Evolutionary conservation across 1,139 yeast genomes (phyloP).

Genomic region (Taiozyma onychis): DNA sequence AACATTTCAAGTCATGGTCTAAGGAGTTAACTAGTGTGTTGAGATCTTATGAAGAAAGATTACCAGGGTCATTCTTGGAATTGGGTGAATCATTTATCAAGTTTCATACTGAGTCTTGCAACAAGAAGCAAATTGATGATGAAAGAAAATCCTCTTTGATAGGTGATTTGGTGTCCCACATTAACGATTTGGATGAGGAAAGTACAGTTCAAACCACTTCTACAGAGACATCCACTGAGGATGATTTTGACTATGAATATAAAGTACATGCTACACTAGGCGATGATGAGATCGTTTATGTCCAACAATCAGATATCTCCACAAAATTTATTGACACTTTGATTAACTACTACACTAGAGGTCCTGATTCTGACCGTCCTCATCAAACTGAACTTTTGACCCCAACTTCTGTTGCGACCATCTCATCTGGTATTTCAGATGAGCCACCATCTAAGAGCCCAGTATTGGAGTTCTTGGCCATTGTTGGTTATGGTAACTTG

Average conservation of each 20-base stretch:
- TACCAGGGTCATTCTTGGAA: slow-evolving; percentile 73
- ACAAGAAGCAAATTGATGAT: slow-evolving; percentile 38
- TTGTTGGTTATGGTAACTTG: slow-evolving; percentile 67
- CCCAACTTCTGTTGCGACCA: slow-evolving; percentile 4
- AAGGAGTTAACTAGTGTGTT: slow-evolving; percentile 53
- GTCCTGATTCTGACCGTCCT: background rate
- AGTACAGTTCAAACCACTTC: background rate
- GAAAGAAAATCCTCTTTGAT: slow-evolving; percentile 62
- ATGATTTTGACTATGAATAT: background rate
- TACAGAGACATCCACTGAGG: background rate
- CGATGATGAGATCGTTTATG: slow-evolving; percentile 61
- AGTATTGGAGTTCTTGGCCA: slow-evolving; percentile 33
- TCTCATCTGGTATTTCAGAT: background rate
- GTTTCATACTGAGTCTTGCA: slow-evolving; percentile 62
- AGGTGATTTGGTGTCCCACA: slow-evolving; percentile 83
- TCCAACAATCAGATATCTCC: slow-evolving; percentile 52
- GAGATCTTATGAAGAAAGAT: slow-evolving; percentile 64
- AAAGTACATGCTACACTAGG: slow-evolving; percentile 69
- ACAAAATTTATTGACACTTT: slow-evolving; percentile 46
- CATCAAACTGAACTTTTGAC: background rate
- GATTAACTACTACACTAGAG: slow-evolving; percentile 26
- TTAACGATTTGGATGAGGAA: slow-evolving; percentile 51
- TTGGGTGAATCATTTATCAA: slow-evolving; percentile 71
- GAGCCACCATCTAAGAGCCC: slow-evolving; percentile 1
- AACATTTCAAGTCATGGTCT: slow-evolving; percentile 53